phyloP scores from a whole-genome alignment of 1,139 yeast genomes.

The Hyphopichia burtonii region DNA sequence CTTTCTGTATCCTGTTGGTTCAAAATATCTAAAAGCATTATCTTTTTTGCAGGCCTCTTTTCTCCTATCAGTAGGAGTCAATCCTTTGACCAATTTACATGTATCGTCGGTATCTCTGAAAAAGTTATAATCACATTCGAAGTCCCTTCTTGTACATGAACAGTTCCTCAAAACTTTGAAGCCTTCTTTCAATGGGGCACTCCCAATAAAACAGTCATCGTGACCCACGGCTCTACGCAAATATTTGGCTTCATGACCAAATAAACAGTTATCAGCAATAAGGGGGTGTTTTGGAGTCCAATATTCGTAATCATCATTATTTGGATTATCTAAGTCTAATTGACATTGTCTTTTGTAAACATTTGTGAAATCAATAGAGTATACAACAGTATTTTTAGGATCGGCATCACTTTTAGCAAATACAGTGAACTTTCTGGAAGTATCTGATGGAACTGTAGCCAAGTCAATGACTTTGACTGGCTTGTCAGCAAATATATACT shows the following conservation, averaged over 20 bases:
- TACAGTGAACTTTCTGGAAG: constrained; percentile 65
- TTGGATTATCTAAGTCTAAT: constrained; percentile 58
- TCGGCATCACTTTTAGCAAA: constrained; percentile 21
- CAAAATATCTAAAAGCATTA: constrained; percentile 55
- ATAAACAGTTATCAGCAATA: constrained; percentile 64
- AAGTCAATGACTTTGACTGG: constrained; percentile 64
- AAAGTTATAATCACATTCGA: constrained; percentile 90
- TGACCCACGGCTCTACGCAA: constrained; percentile 65
- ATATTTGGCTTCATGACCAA: constrained; percentile 84
- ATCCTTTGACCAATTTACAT: constrained; percentile 77
- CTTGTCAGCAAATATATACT: constrained; percentile 59
- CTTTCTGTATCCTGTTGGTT: constrained; percentile 48
- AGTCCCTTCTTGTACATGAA: constrained; percentile 82
- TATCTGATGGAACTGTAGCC: constrained; percentile 89
- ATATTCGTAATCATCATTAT: constrained; percentile 72
- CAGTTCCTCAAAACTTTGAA: constrained; percentile 65
- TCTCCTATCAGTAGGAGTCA: constrained; percentile 60
- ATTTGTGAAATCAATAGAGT: constrained; percentile 70
- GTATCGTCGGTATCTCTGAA: constrained; percentile 74
- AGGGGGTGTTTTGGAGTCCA: constrained; percentile 79
- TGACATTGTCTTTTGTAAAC: constrained; percentile 68
- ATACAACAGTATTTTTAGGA: constrained; percentile 24
- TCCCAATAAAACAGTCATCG: constrained; percentile 77
- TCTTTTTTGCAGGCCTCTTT: constrained; percentile 58
- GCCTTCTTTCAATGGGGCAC: constrained; percentile 66